These are phyloP conservation scores for Ceraceosorus guamensis DNA, from an alignment of 1,284 basidiomycete species.

Conservation along the genomic window DNA sequence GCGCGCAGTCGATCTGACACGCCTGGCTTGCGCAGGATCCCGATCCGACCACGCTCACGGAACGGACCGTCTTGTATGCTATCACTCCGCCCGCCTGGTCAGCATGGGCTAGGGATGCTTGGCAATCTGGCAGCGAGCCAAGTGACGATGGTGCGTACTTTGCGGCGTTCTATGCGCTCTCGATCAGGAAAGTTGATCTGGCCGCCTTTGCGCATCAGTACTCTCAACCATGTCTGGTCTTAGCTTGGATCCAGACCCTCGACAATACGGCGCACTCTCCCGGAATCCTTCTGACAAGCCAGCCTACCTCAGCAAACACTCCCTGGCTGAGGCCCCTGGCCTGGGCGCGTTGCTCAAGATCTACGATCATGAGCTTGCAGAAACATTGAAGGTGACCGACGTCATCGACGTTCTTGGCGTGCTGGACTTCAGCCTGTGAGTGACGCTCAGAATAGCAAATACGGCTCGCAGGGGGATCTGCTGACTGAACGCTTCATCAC, in stretches of 20 bases:
- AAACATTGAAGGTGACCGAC: slow-evolving; percentile 37
- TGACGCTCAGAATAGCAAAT: no score
- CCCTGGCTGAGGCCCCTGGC: not conserved
- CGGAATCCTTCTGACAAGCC: no score
- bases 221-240: no score
- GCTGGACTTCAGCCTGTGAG: slow-evolving; percentile 20
- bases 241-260: no score
- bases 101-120: not conserved
- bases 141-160: not conserved
- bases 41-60: not conserved
- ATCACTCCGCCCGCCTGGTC: not conserved
- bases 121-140: not conserved
- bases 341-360: slow-evolving; percentile 8
- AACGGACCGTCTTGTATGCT: not conserved
- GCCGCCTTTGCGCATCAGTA: no score
- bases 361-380: slow-evolving; percentile 35
- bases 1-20: no score
- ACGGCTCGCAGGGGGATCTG: no score
- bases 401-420: slow-evolving; percentile 41
- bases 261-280: no score
- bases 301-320: not conserved
- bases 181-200: not conserved
- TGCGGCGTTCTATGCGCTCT: no score
- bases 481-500: no score
- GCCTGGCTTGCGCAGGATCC: no score